Evolutionary conservation across 225 moss, liverwort and hornwort species (phyloP).

Genomic region (Ulota crispa): DNA sequence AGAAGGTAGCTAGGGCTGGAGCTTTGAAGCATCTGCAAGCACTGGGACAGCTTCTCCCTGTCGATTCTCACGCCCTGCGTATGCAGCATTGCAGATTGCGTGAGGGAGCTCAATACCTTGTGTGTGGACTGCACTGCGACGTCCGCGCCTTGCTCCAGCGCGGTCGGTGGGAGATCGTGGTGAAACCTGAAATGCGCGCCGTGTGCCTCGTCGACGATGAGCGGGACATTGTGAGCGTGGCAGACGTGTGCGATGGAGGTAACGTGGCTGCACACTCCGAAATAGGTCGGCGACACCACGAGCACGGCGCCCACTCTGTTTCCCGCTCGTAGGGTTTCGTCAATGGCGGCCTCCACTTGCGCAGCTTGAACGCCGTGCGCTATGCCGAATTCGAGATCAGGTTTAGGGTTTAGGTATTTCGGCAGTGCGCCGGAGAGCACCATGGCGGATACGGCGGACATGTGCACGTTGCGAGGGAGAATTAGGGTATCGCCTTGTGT

Average conservation of each 20-base stretch:
- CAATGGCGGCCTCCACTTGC: constrained; percentile 55
- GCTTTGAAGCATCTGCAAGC: constrained; percentile 86
- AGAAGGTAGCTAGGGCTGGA: constrained; percentile 94
- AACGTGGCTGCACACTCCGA: constrained; percentile 69
- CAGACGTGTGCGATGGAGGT: constrained; percentile 56
- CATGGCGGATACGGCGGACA: constrained; percentile 85
- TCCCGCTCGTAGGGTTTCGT: constrained; percentile 46
- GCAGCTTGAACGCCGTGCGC: constrained; percentile 52
- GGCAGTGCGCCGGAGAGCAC: constrained; percentile 80
- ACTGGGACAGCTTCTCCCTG: constrained; percentile 45
- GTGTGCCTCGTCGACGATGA: constrained; percentile 91
- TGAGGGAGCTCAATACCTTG: constrained; percentile 86
- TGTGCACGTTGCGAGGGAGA: constrained; percentile 84
- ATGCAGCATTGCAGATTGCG: constrained; percentile 94
- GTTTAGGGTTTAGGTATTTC: constrained; percentile 56
- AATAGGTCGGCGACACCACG: constrained; percentile 86
- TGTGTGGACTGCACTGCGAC: constrained; percentile 91
- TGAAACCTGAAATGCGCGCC: constrained; percentile 92
- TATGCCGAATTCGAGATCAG: constrained; percentile 64
- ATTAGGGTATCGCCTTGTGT: constrained; percentile 66
- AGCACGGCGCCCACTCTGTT: constrained; percentile 74
- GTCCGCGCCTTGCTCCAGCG: constrained; percentile 80
- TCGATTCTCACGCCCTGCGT: constrained; percentile 51
- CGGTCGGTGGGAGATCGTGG: constrained; percentile 56
- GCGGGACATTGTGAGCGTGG: constrained; percentile 51